phyloP scores from a whole-genome alignment of 228 moss, liverwort and hornwort species.

The Sphagnum magellanicum region DNA sequence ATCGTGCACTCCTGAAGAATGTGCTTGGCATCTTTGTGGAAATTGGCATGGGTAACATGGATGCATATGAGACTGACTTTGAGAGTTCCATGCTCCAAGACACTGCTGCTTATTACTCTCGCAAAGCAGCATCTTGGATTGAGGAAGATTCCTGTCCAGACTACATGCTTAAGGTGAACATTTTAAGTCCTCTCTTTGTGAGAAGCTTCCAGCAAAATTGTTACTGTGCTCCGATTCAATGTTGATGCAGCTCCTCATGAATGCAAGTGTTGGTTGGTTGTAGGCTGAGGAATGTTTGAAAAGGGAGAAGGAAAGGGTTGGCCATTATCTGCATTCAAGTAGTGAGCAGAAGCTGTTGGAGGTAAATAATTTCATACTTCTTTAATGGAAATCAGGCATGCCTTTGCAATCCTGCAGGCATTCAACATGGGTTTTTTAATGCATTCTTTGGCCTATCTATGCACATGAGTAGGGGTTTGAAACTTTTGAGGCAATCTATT shows the following conservation, averaged over 20 bases:
- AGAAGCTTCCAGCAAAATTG: neutral
- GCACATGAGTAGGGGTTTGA: too few species aligned
- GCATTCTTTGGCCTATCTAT: too few species aligned
- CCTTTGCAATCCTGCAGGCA: too few species aligned
- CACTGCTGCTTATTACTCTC: constrained; percentile 79
- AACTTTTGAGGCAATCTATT: too few species aligned
- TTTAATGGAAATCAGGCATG: neutral
- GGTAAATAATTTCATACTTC: constrained; percentile 14
- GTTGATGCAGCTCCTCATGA: neutral
- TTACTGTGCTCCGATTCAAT: neutral
- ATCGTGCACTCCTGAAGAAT: constrained; percentile 86
- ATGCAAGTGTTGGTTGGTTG: neutral
- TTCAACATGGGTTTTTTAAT: too few species aligned
- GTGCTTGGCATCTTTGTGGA: constrained; percentile 96
- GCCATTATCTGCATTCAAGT: constrained; percentile 89
- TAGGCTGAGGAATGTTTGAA: constrained; percentile 95
- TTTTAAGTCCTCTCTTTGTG: neutral
- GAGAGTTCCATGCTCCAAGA: constrained; percentile 86
- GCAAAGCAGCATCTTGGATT: constrained; percentile 96
- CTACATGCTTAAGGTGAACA: constrained; percentile 86
- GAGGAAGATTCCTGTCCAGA: constrained; percentile 98
- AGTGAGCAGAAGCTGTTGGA: constrained; percentile 85
- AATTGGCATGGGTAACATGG: constrained; percentile 97
- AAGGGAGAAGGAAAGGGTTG: constrained; percentile 97
- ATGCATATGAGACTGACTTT: constrained; percentile 84